A percentile compares a stretch with the other conserved stretches of the same genome.
Evolutionary conservation across 768 basidiomycete genomes (phyloP).

Genomic region (Boletus fagicola): DNA sequence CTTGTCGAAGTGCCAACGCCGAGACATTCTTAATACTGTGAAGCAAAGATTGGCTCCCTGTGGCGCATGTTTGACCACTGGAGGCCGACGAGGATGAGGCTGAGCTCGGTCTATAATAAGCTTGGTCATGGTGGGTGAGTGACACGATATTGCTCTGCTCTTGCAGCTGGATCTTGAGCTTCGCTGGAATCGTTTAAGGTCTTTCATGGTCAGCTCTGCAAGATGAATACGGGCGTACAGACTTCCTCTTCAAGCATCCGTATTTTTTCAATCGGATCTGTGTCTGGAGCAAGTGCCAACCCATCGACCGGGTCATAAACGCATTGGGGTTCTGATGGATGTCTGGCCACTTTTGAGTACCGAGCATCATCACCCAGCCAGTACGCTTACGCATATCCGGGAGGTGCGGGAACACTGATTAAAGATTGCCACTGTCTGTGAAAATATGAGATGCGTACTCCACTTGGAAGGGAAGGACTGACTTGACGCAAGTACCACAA

Average conservation of each 20-base stretch:
- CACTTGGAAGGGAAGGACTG: conserved; percentile 29
- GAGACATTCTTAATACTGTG: conserved; percentile 4
- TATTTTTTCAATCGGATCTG: conserved; percentile 78
- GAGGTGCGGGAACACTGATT: conserved; percentile 80
- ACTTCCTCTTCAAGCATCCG: conserved; percentile 75
- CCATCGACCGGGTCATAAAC: conserved; percentile 87
- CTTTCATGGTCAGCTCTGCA: conserved; percentile 1
- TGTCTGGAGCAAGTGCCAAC: conserved; percentile 69
- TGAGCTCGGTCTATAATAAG: conserved; percentile 21
- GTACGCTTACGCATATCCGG: conserved; percentile 71
- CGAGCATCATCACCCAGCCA: not conserved
- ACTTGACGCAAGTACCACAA: conserved; percentile 84
- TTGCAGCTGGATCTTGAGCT: conserved; percentile 60
- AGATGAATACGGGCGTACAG: conserved; percentile 40
- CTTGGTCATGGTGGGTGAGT: conserved; percentile 18
- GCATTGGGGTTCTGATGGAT: conserved; percentile 84
- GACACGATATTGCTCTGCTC: conserved; percentile 45
- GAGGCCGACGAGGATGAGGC: conserved; percentile 22
- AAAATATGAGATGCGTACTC: conserved; percentile 10
- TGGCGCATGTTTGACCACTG: conserved; percentile 11
- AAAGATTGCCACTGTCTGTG: conserved; percentile 76
- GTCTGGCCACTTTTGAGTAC: conserved; percentile 42
- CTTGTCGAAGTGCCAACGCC: conserved; percentile 34
- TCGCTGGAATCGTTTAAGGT: conserved; percentile 41
- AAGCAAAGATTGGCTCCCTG: conserved; percentile 6